phyloP scores from a whole-genome alignment of 768 basidiomycete genomes.

The Boletus barrowsii region DNA sequence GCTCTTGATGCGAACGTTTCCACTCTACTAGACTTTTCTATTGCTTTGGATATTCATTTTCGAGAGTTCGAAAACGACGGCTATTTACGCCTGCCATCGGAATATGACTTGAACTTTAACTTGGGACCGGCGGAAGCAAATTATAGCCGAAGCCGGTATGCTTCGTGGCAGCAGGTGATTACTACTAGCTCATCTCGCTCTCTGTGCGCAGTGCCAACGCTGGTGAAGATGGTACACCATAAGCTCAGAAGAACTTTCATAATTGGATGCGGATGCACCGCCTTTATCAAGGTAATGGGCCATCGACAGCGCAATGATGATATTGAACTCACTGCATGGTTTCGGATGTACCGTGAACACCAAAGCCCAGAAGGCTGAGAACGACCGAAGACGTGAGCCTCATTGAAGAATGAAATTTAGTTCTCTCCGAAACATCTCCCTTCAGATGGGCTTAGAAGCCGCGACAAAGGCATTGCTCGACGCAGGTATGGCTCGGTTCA shows the following conservation, averaged over 20 bases:
- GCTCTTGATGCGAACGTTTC: too few relatives aligned
- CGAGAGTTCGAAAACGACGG: too few relatives aligned
- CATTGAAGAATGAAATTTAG: background rate
- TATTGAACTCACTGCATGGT: background rate
- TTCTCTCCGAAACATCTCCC: background rate
- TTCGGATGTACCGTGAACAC: conserved; percentile 1
- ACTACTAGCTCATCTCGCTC: background rate
- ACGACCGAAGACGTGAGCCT: conserved; percentile 66
- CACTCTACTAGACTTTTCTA: too few relatives aligned
- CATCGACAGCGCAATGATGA: too few relatives aligned
- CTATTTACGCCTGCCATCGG: too few relatives aligned
- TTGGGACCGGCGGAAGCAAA: too few relatives aligned
- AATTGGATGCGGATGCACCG: conserved; percentile 19
- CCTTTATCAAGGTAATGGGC: conserved; percentile 17
- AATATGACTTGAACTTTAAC: too few relatives aligned
- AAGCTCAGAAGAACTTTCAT: conserved; percentile 16
- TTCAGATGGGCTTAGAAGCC: conserved; percentile 83
- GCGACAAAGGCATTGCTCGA: conserved; percentile 85
- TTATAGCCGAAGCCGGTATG: background rate
- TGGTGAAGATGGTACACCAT: conserved; percentile 2
- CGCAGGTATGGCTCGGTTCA: conserved; percentile 48
- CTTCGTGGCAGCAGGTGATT: background rate
- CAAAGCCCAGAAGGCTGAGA: conserved; percentile 62
- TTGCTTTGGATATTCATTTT: too few relatives aligned
- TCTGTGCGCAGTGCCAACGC: background rate